A percentile compares a stretch with the other conserved stretches of the same genome.
Conservation (phyloP, 306 rosid genomes). For the Herpetospermum pedunculosum region DNA sequence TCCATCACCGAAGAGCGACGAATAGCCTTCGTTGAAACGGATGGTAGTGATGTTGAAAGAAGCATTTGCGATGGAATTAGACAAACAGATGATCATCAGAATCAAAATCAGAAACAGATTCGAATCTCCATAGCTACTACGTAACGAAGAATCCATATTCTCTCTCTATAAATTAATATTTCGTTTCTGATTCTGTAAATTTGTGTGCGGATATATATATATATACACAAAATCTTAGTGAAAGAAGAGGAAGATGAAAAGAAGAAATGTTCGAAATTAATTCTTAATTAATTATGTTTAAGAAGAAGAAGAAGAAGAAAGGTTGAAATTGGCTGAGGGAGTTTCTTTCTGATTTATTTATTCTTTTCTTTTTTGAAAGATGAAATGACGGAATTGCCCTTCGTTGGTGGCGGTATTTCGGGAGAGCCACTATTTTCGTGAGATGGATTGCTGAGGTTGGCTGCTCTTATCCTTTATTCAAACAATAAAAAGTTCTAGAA, state of each 20-base stretch:
- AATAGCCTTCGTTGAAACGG: slow-evolving; percentile 53
- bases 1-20: slow-evolving; percentile 63
- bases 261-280: neutral
- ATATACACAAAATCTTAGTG: neutral
- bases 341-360: neutral
- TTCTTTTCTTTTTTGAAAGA: neutral
- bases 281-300: neutral
- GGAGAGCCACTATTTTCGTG: slow-evolving; percentile 1
- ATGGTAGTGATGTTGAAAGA: slow-evolving; percentile 57
- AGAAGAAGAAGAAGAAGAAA: neutral
- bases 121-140: slow-evolving; percentile 21
- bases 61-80: slow-evolving; percentile 14
- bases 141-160: slow-evolving; percentile 28
- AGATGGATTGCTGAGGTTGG: neutral
- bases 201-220: slow-evolving; percentile 4
- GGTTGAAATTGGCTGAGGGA: slow-evolving; percentile 9
- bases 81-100: slow-evolving; percentile 5
- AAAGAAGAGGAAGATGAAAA: neutral
- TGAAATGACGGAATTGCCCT: neutral
- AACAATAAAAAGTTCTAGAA: neutral
- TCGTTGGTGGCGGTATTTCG: neutral
- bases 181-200: slow-evolving; percentile 11
- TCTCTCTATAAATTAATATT: slow-evolving; percentile 10
- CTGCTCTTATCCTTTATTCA: neutral
- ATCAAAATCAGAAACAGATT: slow-evolving; percentile 7